Evolutionary conservation across 805 yeast species (phyloP), one percentile per base, ranked within the genome.

Genomic region (Candida arabinofermentans): DNA sequence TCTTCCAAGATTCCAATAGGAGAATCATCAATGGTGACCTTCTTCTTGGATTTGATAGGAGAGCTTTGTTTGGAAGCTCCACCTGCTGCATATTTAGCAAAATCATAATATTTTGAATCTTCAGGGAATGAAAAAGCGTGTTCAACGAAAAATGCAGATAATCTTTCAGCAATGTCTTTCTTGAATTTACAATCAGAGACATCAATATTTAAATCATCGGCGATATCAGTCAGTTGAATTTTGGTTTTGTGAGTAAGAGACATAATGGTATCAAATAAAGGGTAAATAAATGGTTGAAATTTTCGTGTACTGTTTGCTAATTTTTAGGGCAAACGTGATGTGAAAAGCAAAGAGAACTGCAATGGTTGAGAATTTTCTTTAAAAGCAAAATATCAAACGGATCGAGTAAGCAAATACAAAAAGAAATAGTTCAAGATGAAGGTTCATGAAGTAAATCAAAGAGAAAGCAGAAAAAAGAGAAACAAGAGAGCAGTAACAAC

Each of bases 211-310:
- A 61, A 32, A 6, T 54, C 62, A n/a, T 44, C 50, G 13, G 65
- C 65, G n/a, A 63, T 53, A 17, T 57, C 65, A 26, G 44, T 43
- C 39, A 63, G 45, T 40, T 61, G 64, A 23, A 54, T 51, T 38
- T 59, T 62, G 5, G 65, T 63, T 40, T 56, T 60, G 50, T 54
- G 62, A 8, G 47, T 37, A 27, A 61, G 45, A 4, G 56, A 44
- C 60, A 55, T 54, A 24, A 18, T 6, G 5, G 17, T 27, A 18
- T 12, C 4, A 17, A 12, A 26, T 13, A 12, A 17, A 19, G 13
- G 24, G 24, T 26, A 26, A 33, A 12, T 14, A 21, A n/a, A 7
- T 8, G 14, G 17, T 21, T 13, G 14, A 12, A 22, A 26, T 9
- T n/a, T n/a, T 26, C 24, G 24, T 33, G 24, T 33, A 33, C 17